A percentile compares a stretch with the other conserved stretches of the same genome.
Conservation (phyloP, 441 rosid genomes). For the Adansonia rubrostipa region DNA sequence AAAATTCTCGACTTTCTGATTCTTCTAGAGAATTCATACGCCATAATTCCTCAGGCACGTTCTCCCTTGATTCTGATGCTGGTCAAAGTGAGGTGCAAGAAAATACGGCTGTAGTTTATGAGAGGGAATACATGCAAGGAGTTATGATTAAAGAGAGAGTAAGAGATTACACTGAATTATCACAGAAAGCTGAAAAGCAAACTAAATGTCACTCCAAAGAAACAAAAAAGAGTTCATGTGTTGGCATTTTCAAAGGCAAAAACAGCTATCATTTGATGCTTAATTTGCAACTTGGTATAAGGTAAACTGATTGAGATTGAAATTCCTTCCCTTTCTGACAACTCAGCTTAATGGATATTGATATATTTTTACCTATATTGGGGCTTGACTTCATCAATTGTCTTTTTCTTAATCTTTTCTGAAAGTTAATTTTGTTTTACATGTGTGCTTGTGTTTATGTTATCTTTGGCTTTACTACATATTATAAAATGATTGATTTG, state of each 20-base stretch:
- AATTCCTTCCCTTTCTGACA: background rate
- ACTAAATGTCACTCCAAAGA: slow-evolving; percentile 52
- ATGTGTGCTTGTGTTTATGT: background rate
- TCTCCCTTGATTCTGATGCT: slow-evolving; percentile 44
- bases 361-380: background rate
- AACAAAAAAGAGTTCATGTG: slow-evolving; percentile 49
- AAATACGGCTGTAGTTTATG: slow-evolving; percentile 54
- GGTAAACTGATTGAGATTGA: slow-evolving; percentile 48
- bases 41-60: slow-evolving; percentile 45
- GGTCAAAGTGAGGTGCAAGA: slow-evolving; percentile 47
- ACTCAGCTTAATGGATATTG: background rate
- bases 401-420: background rate
- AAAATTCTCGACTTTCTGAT: slow-evolving; percentile 41
- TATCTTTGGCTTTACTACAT: slow-evolving; percentile 19
- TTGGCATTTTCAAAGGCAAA: slow-evolving; percentile 48
- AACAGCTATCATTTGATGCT: slow-evolving; percentile 82
- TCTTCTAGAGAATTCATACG: slow-evolving; percentile 43
- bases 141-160: slow-evolving; percentile 74
- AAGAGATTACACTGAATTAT: slow-evolving; percentile 43
- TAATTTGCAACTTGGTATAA: slow-evolving; percentile 95
- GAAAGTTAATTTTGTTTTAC: background rate
- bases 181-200: slow-evolving; percentile 49
- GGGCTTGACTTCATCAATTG: background rate
- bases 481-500: slow-evolving; percentile 39
- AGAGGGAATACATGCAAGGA: slow-evolving; percentile 95